These are phyloP conservation scores for Suhomyces coccinellae DNA, from an alignment of 1,139 yeast species.

Conservation along the genomic window DNA sequence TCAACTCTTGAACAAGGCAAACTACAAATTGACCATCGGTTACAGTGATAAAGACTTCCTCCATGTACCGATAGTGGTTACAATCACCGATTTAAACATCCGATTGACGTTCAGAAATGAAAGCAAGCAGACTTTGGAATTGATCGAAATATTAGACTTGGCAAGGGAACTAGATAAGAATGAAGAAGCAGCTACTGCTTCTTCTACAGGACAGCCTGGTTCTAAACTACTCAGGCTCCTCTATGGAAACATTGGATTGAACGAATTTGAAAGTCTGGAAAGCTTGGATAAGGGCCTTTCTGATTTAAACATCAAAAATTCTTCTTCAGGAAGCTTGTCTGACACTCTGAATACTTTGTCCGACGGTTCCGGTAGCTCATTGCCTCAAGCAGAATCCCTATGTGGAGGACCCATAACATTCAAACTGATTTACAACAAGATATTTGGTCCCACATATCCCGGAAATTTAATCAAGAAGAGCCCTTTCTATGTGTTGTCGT, in stretches of 20 bases:
- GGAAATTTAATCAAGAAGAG: slow-evolving; percentile 33
- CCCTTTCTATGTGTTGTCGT: slow-evolving; percentile 43
- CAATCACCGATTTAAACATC: slow-evolving; percentile 31
- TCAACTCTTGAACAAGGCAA: slow-evolving; percentile 24
- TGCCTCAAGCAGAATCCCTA: slow-evolving; percentile 3
- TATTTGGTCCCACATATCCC: slow-evolving; percentile 66
- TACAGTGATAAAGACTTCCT: slow-evolving; percentile 21
- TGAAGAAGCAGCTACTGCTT: not conserved
- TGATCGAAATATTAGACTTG: slow-evolving; percentile 47
- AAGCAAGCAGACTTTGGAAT: slow-evolving; percentile 39
- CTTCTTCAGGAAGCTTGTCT: slow-evolving; percentile 7
- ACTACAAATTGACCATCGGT: slow-evolving; percentile 21
- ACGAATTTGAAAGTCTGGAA: slow-evolving; percentile 19
- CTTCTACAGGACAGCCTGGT: not conserved
- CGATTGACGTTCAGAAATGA: slow-evolving; percentile 44
- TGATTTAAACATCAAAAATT: not conserved
- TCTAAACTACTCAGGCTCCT: slow-evolving; percentile 18
- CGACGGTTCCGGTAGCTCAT: slow-evolving; percentile 5
- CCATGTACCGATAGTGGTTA: slow-evolving; percentile 35
- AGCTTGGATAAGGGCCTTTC: slow-evolving; percentile 5
- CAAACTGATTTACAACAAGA: slow-evolving; percentile 52
- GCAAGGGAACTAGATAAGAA: not conserved
- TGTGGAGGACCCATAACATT: slow-evolving; percentile 25
- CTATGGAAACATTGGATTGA: slow-evolving; percentile 37
- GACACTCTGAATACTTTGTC: not conserved